Conservation (phyloP, 2,329 filamentous ascomycete species). For the Trichoderma koningii region DNA sequence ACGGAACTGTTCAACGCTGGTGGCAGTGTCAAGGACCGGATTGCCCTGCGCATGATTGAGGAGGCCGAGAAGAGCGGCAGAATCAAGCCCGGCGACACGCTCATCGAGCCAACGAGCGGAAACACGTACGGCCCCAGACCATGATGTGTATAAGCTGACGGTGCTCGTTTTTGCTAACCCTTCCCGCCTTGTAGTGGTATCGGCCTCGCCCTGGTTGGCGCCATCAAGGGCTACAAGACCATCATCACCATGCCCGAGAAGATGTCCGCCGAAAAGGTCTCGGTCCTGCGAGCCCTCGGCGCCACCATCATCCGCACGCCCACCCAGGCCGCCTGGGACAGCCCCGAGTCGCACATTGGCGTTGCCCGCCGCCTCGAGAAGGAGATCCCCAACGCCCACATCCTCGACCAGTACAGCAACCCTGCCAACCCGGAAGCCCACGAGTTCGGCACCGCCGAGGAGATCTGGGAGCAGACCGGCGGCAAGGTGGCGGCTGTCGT, state of each 20-base stretch:
- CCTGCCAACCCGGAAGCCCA: conserved; percentile 89
- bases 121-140: conserved; percentile 66
- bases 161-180: conserved; percentile 33
- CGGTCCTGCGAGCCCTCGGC: conserved; percentile 87
- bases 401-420: conserved; percentile 95
- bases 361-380: conserved; percentile 88
- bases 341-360: conserved; percentile 94
- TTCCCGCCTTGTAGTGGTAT: conserved; percentile 63
- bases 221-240: conserved; percentile 96
- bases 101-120: conserved; percentile 97
- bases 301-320: conserved; percentile 98
- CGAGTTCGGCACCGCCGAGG: conserved; percentile 90
- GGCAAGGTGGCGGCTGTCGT: conserved; percentile 82
- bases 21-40: conserved; percentile 91
- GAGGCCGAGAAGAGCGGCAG: conserved; percentile 87
- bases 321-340: conserved; percentile 92
- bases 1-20: conserved; percentile 93
- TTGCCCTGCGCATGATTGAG: conserved; percentile 96
- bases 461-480: conserved; percentile 89
- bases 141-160: not conserved
- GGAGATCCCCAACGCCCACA: conserved; percentile 95
- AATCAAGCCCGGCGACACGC: conserved; percentile 94
- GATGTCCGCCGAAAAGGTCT: conserved; percentile 98
- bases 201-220: conserved; percentile 87
- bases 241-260: conserved; percentile 99